Evolutionary conservation across 192 early-diverging fungal species (phyloP).

Genomic region (Podila epigama): DNA sequence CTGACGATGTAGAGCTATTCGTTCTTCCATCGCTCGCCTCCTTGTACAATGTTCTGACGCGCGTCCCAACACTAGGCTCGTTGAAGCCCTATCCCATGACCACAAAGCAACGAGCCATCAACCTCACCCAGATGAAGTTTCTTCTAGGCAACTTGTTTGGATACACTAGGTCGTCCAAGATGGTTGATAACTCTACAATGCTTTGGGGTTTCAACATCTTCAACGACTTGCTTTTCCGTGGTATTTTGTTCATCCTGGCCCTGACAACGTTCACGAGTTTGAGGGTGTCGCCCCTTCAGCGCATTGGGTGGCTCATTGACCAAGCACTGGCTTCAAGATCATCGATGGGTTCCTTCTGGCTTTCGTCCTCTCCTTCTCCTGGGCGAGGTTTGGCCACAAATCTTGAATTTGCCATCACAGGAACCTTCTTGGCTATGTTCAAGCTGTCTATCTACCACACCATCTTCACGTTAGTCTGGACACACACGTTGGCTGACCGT

Average conservation of each 20-base stretch:
- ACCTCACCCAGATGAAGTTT: conserved; percentile 24
- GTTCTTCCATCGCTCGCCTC: conserved; percentile 17
- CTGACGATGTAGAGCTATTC: conserved; percentile 27
- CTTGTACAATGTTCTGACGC: neutral
- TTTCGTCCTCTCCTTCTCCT: conserved; percentile 18
- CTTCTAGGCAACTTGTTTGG: conserved; percentile 13
- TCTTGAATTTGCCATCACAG: conserved; percentile 37
- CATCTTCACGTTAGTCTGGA: conserved; percentile 33
- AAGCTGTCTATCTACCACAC: conserved; percentile 46
- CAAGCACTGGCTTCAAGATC: conserved; percentile 16
- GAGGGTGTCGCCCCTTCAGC: conserved; percentile 34
- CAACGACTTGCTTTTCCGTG: conserved; percentile 45
- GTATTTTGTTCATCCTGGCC: conserved; percentile 39
- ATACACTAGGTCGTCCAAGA: conserved; percentile 25
- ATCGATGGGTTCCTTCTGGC: conserved; percentile 17
- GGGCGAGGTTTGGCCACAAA: conserved; percentile 39
- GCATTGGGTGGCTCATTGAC: conserved; percentile 41
- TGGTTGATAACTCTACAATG: conserved; percentile 18
- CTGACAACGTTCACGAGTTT: conserved; percentile 34
- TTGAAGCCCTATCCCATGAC: neutral
- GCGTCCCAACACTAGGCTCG: neutral
- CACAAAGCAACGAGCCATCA: conserved; percentile 16
- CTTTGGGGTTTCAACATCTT: conserved; percentile 42
- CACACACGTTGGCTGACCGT: conserved; percentile 11
- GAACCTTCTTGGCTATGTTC: conserved; percentile 43